Base-by-base conservation (phyloP, 345 rosid genomes). In the Populus pruinosa region DNA sequence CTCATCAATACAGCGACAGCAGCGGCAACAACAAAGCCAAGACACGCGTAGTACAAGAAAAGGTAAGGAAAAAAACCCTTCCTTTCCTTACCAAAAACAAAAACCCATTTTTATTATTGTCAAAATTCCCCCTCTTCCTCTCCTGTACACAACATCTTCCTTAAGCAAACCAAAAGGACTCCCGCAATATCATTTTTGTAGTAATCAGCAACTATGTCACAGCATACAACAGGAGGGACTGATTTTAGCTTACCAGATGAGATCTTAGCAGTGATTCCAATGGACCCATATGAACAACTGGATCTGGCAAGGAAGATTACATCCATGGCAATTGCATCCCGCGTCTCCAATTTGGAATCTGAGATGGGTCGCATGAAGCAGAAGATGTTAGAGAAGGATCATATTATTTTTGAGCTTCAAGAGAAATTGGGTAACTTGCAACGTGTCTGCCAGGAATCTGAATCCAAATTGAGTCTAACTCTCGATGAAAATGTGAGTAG, bases 301-400 rank as follows among this genome's bases (percentile, higher is more conserved):
- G 98, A 95, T 88, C 93, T 95, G 80, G 98, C 99, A 12, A 91
- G 98, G 74, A 93, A 92, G 90, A 95, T 93, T 80, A 95, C 98
- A 16, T 92, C 99, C 74, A 87, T 93, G 93, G 99, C 99, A 5
- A 92, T 95, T 50, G 94, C 98, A 62, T 91, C 98, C 12, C 91
- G 99, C 72, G 96, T 95, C 67, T 91, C 98, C 55, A 87, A 79
- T 64, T 90, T 95, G 76, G 98, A 93, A 85, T 84, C 90, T 27
- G 96, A 93, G 75, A 83, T 77, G 39, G 87, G 85, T 41, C 85
- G 77, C 72, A 82, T 90, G 87, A 82, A 79, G 67, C 88, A 89
- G 70, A 86, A 77, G 78, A 78, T 89, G 69, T 29, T 76, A 39
- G 94, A 96, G 62, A 93, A 96, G 85, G 98, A 96, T 83, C 83